phyloP scores from a whole-genome alignment of 192 early-diverging fungal genomes.

The Dispira simplex region DNA sequence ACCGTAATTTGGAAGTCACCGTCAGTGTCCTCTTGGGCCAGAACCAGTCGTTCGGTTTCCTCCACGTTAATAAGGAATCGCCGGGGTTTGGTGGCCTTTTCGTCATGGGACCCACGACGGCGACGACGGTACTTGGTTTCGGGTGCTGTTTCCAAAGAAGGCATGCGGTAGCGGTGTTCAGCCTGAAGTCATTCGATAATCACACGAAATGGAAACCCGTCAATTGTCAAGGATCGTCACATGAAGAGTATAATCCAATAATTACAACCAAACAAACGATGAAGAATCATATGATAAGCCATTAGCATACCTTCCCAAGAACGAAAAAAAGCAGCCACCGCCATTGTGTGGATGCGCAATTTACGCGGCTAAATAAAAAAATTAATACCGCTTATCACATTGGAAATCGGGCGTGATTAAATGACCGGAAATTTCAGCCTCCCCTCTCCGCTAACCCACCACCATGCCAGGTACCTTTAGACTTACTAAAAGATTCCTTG shows the following conservation, averaged over 20 bases:
- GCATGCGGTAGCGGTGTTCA: conserved; percentile 7
- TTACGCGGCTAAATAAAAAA: neutral
- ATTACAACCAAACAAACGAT: neutral
- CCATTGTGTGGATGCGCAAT: neutral
- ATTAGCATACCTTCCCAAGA: neutral
- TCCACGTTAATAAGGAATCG: conserved; percentile 78
- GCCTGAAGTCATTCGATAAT: neutral
- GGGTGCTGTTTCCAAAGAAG: conserved; percentile 15
- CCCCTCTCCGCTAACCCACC: neutral
- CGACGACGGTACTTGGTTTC: conserved; percentile 24
- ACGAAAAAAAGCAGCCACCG: neutral
- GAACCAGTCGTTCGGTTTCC: conserved; percentile 54
- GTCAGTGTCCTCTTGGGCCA: conserved; percentile 92
- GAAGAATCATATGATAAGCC: neutral
- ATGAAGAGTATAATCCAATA: neutral
- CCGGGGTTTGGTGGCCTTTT: conserved; percentile 39
- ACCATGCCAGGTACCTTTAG: too few relatives aligned
- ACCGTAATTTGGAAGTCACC: conserved; percentile 92
- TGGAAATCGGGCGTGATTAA: neutral
- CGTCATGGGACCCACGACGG: conserved; percentile 45
- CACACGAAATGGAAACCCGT: neutral
- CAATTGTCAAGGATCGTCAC: neutral
- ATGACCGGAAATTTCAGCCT: neutral
- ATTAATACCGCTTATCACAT: neutral
- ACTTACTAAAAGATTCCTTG: too few relatives aligned